phyloP scores from a whole-genome alignment of 2,329 filamentous ascomycete species.

The Fusarium sambucinum region DNA sequence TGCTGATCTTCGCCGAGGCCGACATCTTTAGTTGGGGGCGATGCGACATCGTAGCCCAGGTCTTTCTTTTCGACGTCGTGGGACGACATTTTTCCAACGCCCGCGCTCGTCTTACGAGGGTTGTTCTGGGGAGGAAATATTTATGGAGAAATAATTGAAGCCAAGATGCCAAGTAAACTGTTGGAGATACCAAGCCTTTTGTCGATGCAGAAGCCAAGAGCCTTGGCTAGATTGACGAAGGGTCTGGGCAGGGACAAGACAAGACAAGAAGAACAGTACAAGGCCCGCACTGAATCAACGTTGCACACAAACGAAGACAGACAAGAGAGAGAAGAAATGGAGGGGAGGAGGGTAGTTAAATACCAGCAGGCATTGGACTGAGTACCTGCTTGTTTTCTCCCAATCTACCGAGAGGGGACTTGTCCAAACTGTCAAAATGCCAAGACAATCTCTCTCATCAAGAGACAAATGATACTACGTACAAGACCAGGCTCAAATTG shows the following conservation, averaged over 20 bases:
- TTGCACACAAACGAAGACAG: conserved; percentile 20
- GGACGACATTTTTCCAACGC: conserved; percentile 12
- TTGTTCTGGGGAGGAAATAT: not conserved
- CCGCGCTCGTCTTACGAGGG: not conserved
- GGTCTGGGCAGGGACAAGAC: conserved; percentile 1
- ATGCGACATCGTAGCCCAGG: conserved; percentile 41
- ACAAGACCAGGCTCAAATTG: conserved; percentile 40
- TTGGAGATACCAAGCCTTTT: conserved; percentile 22
- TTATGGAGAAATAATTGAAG: not conserved
- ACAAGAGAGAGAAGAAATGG: not conserved
- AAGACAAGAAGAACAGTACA: not conserved
- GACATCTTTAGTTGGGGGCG: conserved; percentile 21
- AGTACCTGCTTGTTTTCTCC: not conserved
- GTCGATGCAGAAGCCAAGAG: conserved; percentile 8
- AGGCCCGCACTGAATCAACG: conserved; percentile 16
- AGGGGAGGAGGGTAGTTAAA: conserved; percentile 25
- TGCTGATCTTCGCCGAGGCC: conserved; percentile 48
- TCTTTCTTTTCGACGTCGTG: conserved; percentile 46
- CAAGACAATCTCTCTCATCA: conserved; percentile 24
- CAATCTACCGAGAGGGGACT: not conserved
- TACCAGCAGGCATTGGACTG: conserved; percentile 10
- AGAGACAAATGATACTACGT: not conserved
- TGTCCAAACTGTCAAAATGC: conserved; percentile 9
- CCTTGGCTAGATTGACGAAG: conserved; percentile 19
- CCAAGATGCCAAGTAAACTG: conserved; percentile 26